phyloP scores from a whole-genome alignment of 2,329 filamentous ascomycete genomes.

The Polytolypa hystricis region DNA sequence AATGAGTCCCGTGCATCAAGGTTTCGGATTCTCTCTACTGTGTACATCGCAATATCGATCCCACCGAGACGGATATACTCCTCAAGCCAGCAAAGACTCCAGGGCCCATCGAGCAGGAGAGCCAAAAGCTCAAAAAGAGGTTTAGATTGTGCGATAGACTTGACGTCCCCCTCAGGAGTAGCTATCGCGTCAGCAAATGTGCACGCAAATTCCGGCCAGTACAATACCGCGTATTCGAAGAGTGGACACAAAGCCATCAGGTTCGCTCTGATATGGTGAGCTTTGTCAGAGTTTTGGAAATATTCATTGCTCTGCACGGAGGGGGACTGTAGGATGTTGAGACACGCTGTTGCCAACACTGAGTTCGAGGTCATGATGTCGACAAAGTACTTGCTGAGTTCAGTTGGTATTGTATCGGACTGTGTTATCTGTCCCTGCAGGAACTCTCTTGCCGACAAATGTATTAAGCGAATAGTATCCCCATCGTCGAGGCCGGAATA shows the following conservation, averaged over 20 bases:
- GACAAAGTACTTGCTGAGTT: conserved; percentile 3
- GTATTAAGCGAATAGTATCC: conserved; percentile 7
- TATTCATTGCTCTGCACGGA: conserved; percentile 2
- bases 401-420: background rate
- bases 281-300: conserved; percentile 1
- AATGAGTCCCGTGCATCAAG: background rate
- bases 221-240: conserved; percentile 6
- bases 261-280: background rate
- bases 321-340: conserved; percentile 2
- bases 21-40: conserved; percentile 2
- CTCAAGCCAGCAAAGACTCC: conserved; percentile 5
- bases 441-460: conserved; percentile 6
- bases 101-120: conserved; percentile 2
- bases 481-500: conserved; percentile 7
- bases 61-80: conserved; percentile 6
- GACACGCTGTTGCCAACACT: conserved; percentile 3
- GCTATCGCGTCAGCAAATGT: background rate
- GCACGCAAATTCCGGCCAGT: conserved; percentile 6
- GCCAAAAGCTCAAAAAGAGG: conserved; percentile 4
- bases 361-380: conserved; percentile 1
- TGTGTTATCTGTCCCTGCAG: conserved; percentile 3
- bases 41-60: conserved; percentile 5
- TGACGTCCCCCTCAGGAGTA: background rate
- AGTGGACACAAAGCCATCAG: conserved; percentile 3
- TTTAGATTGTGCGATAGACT: background rate